Base-by-base conservation (phyloP, 495 filamentous ascomycete genomes). In the Neurospora sp. region DNA sequence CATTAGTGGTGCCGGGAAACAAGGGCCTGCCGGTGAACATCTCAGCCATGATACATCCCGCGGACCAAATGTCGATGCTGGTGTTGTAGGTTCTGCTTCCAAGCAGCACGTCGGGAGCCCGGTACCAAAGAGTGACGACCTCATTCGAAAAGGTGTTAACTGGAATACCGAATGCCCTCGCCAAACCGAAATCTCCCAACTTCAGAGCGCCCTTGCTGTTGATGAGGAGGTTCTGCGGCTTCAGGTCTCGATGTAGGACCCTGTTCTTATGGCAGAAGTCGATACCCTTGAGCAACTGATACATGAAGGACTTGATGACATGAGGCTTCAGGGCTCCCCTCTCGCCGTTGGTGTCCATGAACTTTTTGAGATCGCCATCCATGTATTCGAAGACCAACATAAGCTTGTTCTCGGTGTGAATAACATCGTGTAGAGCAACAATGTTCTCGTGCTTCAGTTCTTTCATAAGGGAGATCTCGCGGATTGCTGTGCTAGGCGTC, bases 311-410 rank as follows among this genome's bases (percentile, higher is more conserved):
- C 83, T 97, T 98, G 86, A 98, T 96, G 46, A 92, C 94, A 46
- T 86, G 82, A 39, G 93, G 92, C 79, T 95, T 92, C 49, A 98
- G 84, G 31, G 92, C 91, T 39, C 95, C 94, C 72, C 93, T 88
- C 62, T 95, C 91, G 76, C 93, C 92, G 38, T 92, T 88, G 20
- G 90, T 91, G 78, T 99, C 96, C 96, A 99, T 99, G 84, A 97
- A 98, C 81, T 95, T 96, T 87, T 99, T 99, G n/a, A 99, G 85
- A 79, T 99, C 96, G 77, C 94, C 91, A 82, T 99, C 96, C 91
- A 99, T 97, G 82, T 91, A 98, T 82, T 99, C 96, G 76, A 98
- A 97, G 16, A 99, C 96, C 44, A 99, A 92, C 94, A 98, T 98
- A 60, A 99, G 89, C 81, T 99, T 99, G 85, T 98, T 97, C 83